Conservation (phyloP, 2,329 filamentous ascomycete species). For the Colletotrichum brevisporum region DNA sequence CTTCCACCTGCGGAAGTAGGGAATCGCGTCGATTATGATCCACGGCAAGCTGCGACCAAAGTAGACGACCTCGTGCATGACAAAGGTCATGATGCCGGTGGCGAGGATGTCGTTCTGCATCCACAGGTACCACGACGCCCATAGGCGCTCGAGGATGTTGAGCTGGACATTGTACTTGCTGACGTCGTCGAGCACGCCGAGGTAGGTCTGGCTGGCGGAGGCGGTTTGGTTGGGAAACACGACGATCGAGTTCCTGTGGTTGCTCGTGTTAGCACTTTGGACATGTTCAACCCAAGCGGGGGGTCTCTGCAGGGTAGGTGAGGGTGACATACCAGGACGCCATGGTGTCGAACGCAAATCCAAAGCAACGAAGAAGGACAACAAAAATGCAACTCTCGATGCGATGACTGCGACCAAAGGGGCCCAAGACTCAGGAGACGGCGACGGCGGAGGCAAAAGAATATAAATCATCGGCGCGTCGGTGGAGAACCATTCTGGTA, state of each 20-base stretch:
- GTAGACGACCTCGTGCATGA: conserved; percentile 94
- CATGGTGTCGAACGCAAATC: conserved; percentile 16
- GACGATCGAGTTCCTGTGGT: conserved; percentile 64
- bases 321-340: conserved; percentile 26
- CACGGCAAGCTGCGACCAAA: conserved; percentile 93
- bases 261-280: conserved; percentile 26
- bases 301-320: neutral
- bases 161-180: conserved; percentile 85
- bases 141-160: conserved; percentile 88
- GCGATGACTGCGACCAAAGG: neutral
- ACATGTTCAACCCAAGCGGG: neutral
- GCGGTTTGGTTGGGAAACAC: conserved; percentile 60
- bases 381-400: neutral
- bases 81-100: conserved; percentile 97
- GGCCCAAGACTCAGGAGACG: neutral
- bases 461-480: conserved; percentile 14
- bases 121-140: conserved; percentile 96
- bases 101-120: conserved; percentile 98
- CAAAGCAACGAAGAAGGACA: neutral
- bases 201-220: conserved; percentile 63
- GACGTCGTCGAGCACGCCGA: conserved; percentile 73
- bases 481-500: conserved; percentile 8
- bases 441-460: neutral
- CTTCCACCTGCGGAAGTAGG: conserved; percentile 95
- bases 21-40: conserved; percentile 91